These are phyloP conservation scores for Emericellopsis terricola DNA, from an alignment of 495 filamentous ascomycete species.

Conservation along the genomic window DNA sequence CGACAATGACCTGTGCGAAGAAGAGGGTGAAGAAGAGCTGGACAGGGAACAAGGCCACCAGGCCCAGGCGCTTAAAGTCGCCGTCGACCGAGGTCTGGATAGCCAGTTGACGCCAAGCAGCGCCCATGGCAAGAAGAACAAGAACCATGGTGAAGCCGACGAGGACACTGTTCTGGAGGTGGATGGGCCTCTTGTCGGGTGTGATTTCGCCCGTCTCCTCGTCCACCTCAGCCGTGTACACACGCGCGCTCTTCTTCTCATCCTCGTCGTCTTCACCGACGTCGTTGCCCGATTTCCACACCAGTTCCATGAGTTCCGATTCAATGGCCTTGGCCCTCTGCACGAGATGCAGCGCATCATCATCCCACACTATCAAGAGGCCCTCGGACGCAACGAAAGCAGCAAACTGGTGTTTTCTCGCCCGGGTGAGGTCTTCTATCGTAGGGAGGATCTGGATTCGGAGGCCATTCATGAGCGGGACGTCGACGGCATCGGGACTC, in stretches of 20 bases:
- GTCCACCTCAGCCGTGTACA: conserved; percentile 38
- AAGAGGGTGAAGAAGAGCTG: conserved; percentile 71
- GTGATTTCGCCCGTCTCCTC: conserved; percentile 49
- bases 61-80: conserved; percentile 38
- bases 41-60: conserved; percentile 44
- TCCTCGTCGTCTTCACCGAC: conserved; percentile 29
- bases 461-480: conserved; percentile 57
- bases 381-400: conserved; percentile 54
- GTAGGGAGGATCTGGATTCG: conserved; percentile 56
- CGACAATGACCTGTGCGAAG: conserved; percentile 56
- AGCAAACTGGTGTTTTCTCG: conserved; percentile 57
- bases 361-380: conserved; percentile 58
- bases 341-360: conserved; percentile 51
- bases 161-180: conserved; percentile 47
- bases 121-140: conserved; percentile 43
- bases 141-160: conserved; percentile 45
- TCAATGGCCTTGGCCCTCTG: conserved; percentile 48
- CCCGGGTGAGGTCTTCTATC: conserved; percentile 45
- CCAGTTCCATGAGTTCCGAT: conserved; percentile 52
- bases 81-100: conserved; percentile 48
- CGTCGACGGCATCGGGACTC: conserved; percentile 51
- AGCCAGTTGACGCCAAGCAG: conserved; percentile 46
- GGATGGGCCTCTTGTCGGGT: conserved; percentile 43
- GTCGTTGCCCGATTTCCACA: conserved; percentile 39
- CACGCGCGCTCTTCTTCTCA: conserved; percentile 23